phyloP scores from a whole-genome alignment of 106 monocot genomes.

The Chionographis japonica region DNA sequence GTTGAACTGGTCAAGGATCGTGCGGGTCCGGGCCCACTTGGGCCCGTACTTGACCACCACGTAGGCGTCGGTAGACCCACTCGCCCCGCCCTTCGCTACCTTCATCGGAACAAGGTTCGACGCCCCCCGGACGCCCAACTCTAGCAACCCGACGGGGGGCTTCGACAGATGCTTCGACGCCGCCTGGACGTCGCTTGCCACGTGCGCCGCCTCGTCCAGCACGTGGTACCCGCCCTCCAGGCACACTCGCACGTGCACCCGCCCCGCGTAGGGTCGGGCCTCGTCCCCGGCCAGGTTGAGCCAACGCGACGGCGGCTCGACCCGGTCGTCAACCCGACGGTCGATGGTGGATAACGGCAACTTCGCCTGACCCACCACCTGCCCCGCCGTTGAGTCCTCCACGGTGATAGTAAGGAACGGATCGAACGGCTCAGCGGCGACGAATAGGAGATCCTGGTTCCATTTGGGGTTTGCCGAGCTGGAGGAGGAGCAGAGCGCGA shows the following conservation, averaged over 20 bases:
- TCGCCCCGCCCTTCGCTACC: slow-evolving; percentile 43
- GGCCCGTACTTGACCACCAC: slow-evolving; percentile 84
- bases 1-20: slow-evolving; percentile 80
- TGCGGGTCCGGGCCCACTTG: slow-evolving; percentile 89
- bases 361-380: slow-evolving; percentile 50
- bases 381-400: slow-evolving; percentile 46
- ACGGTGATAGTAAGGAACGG: slow-evolving; percentile 59
- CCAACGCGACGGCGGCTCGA: slow-evolving; percentile 75
- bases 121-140: slow-evolving; percentile 76
- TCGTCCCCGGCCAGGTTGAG: slow-evolving; percentile 68
- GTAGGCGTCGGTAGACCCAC: slow-evolving; percentile 82
- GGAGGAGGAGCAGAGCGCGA: slow-evolving; percentile 29
- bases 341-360: slow-evolving; percentile 62
- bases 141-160: slow-evolving; percentile 66
- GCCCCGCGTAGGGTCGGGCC: slow-evolving; percentile 48
- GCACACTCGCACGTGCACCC: slow-evolving; percentile 73
- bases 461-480: slow-evolving; percentile 53
- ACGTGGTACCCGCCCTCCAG: slow-evolving; percentile 94
- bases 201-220: slow-evolving; percentile 79
- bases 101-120: slow-evolving; percentile 74
- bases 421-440: slow-evolving; percentile 91
- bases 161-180: slow-evolving; percentile 73
- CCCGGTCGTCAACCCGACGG: slow-evolving; percentile 68
- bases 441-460: slow-evolving; percentile 85
- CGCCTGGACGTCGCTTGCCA: slow-evolving; percentile 71